Evolutionary conservation across 345 rosid species (phyloP).

Genomic region (Sonneratia alba): DNA sequence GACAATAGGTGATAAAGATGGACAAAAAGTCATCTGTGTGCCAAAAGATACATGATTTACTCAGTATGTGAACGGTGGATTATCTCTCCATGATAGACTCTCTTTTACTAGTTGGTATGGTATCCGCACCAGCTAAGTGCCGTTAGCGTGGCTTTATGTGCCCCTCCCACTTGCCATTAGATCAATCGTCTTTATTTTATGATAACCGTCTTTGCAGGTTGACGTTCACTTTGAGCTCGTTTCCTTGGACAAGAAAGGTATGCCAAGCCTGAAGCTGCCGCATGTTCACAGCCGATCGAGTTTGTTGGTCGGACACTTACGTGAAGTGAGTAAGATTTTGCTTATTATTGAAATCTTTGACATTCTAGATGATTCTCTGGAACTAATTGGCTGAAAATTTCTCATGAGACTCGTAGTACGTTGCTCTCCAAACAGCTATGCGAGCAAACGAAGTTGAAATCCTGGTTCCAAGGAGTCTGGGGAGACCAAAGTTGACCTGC

Average conservation of each 20-base stretch:
- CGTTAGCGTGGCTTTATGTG: no score
- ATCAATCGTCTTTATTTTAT: no score
- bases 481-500: constrained; percentile 12
- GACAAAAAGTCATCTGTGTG: not conserved
- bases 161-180: no score
- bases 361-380: not conserved
- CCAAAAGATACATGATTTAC: not conserved
- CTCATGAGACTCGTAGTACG: constrained; percentile 34
- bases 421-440: constrained; percentile 56
- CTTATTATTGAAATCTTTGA: constrained; percentile 8
- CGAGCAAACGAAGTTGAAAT: constrained; percentile 70
- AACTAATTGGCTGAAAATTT: not conserved
- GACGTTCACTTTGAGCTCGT: constrained; percentile 72
- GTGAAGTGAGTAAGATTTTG: constrained; percentile 52
- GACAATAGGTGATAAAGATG: not conserved
- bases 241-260: constrained; percentile 46
- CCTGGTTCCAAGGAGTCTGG: constrained; percentile 30
- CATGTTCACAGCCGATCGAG: constrained; percentile 65
- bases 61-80: not conserved
- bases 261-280: constrained; percentile 59
- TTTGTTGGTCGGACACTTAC: constrained; percentile 56
- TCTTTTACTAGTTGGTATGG: not conserved
- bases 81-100: not conserved
- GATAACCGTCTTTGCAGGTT: constrained; percentile 27
- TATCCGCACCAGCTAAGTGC: no score